phyloP scores from a whole-genome alignment of 257 asterid species.

The Forsythia suspensa region DNA sequence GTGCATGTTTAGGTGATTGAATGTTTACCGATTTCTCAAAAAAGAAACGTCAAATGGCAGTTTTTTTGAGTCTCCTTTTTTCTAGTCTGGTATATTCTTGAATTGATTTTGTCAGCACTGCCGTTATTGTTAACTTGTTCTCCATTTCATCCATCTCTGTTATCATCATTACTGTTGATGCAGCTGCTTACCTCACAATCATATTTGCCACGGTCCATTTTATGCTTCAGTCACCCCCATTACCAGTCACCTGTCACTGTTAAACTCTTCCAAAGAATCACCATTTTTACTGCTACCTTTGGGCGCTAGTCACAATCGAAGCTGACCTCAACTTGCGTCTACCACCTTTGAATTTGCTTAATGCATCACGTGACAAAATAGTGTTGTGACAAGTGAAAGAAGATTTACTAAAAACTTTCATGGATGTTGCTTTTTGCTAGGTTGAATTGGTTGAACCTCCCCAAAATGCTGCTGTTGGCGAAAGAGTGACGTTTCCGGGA shows the following conservation, averaged over 20 bases:
- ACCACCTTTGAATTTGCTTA: neutral
- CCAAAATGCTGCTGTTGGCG: constrained; percentile 64
- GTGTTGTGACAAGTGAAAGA: neutral
- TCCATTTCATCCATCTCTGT: too few species aligned
- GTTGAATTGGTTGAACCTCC: constrained; percentile 97
- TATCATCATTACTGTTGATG: neutral
- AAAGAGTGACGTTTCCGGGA: constrained; percentile 71
- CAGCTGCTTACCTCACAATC: neutral
- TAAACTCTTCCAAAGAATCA: neutral
- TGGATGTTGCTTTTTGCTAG: constrained; percentile 37
- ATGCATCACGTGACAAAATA: neutral
- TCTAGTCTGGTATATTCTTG: neutral
- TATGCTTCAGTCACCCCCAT: too few species aligned
- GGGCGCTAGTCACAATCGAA: neutral
- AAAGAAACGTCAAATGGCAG: too few species aligned
- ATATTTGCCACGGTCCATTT: neutral
- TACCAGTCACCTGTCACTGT: neutral
- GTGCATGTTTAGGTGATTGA: neutral
- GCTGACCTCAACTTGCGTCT: neutral
- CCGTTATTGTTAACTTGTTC: too few species aligned
- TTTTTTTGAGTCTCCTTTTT: neutral
- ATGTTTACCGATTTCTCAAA: neutral
- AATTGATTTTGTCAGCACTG: neutral
- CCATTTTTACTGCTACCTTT: neutral
- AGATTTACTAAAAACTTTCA: neutral